A percentile compares a stretch with the other conserved stretches of the same genome.
Evolutionary conservation across 2,329 filamentous ascomycete genomes (phyloP).

Genomic region (Taxawa tesnikishii): DNA sequence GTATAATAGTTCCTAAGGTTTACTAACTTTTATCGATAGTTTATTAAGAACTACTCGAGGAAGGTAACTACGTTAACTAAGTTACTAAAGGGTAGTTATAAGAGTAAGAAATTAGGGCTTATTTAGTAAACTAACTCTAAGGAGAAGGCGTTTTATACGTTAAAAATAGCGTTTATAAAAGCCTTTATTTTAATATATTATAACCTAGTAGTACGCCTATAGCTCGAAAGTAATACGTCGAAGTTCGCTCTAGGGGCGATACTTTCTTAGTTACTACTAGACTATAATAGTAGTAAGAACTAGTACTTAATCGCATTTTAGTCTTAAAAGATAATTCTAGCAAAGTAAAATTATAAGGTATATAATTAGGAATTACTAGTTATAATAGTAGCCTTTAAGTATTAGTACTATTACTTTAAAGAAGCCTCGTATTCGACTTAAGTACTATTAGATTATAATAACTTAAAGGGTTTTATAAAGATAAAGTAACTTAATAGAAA

Average conservation of each 20-base stretch:
- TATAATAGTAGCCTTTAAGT: conserved; percentile 8
- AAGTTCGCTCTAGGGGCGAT: conserved; percentile 4
- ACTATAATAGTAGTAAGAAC: too few relatives aligned
- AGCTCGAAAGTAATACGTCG: conserved; percentile 3
- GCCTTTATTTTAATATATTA: conserved; percentile 6
- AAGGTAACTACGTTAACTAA: conserved; percentile 1
- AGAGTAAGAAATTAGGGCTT: background rate
- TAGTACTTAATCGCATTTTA: conserved; percentile 5
- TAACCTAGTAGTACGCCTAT: background rate
- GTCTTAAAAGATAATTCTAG: conserved; percentile 4
- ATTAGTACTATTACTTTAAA: conserved; percentile 7
- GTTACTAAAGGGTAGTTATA: conserved; percentile 2
- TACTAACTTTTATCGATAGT: conserved; percentile 7
- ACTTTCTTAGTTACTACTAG: conserved; percentile 4
- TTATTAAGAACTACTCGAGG: conserved; percentile 3
- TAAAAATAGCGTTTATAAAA: conserved; percentile 6
- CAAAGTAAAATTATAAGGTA: conserved; percentile 6
- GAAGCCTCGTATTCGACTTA: conserved; percentile 1
- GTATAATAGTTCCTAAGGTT: conserved; percentile 6
- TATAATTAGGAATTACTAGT: conserved; percentile 9
- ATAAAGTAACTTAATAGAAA: conserved; percentile 3
- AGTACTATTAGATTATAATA: conserved; percentile 6
- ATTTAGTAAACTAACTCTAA: background rate
- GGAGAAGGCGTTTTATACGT: conserved; percentile 1
- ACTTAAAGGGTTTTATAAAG: conserved; percentile 4